Evolutionary conservation across 176 grass and related monocot species (phyloP), one percentile per base, ranked within the genome.

Genomic region (Musa acuminata): DNA sequence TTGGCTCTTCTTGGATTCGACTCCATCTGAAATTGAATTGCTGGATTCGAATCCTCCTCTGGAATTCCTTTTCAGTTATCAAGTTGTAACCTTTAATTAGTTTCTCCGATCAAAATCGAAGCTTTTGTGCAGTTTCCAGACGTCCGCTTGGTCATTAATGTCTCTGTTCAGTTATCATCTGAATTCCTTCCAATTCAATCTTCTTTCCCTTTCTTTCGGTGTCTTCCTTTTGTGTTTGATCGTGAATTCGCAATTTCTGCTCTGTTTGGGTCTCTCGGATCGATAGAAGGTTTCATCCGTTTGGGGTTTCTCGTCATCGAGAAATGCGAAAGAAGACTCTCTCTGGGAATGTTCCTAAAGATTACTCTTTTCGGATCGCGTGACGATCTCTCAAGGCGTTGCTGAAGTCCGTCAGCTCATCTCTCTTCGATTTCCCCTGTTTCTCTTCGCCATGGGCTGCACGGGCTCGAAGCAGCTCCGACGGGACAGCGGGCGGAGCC

Each of bases 361-460:
- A n/a, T 70, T 19, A 8, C 48, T 0, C 11, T 70, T 51, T 70
- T 49, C 50, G 67, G 67, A 70, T 70, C 67, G 49, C 16, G 67
- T 13, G 50, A 49, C 62, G 62, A 0, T 8, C 17, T 70, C 67
- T 48, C 11, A n/a, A 70, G 20, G 67, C 17, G 67, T 8, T 70
- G 48, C 48, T 70, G 48, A 70, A 70, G n/a, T 19, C 20, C 20
- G 67, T 50, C 48, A 16, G 29, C 29, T 21, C 48, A 19, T 49
- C n/a, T 13, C 8, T 70, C 29, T 74, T 27, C 51, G 71, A 23
- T 62, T 22, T 51, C 59, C 27, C 13, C 49, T 17, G 48, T 77
- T 65, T 16, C 20, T n/a, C 9, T 17, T 51, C 60, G 49, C 48
- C 60, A 77, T 77, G 75, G 75, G 75, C 27, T 77, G 75, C 75